phyloP scores from a whole-genome alignment of 2,329 filamentous ascomycete genomes.

The Diaporthe helianthi region DNA sequence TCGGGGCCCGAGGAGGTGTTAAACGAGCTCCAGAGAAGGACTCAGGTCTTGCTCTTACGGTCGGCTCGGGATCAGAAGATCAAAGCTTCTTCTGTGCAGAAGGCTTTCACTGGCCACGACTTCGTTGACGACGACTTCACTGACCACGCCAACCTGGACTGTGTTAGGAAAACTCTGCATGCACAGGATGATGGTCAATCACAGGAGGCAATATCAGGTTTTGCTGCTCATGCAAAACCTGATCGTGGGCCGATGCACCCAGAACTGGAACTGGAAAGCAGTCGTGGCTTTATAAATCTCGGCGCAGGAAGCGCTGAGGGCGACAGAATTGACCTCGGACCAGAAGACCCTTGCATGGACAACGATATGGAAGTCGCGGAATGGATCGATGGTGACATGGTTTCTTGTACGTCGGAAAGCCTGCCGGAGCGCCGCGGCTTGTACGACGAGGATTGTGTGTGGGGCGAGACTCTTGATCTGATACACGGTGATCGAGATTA shows the following conservation, averaged over 20 bases:
- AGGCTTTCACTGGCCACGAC: neutral
- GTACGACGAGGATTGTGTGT: neutral
- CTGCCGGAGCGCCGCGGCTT: neutral
- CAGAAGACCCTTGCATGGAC: neutral
- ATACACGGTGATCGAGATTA: neutral
- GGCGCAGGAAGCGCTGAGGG: neutral
- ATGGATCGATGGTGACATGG: neutral
- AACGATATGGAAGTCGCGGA: neutral
- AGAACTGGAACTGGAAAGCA: neutral
- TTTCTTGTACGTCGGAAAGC: neutral
- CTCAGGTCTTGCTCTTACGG: slow-evolving; percentile 4
- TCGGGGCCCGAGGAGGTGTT: neutral
- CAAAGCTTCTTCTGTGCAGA: neutral
- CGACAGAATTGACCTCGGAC: neutral
- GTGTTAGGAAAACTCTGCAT: neutral
- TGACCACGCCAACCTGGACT: neutral
- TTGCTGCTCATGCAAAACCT: neutral
- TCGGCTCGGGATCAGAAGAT: slow-evolving; percentile 7
- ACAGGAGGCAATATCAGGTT: neutral
- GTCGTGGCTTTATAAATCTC: neutral
- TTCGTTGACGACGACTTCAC: neutral
- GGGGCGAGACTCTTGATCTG: neutral
- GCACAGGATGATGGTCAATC: neutral
- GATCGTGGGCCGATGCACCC: no score
- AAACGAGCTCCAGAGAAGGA: slow-evolving; percentile 2